Evolutionary conservation across 2,329 filamentous ascomycete species (phyloP).

Genomic region (Scedosporium aurantiacum): DNA sequence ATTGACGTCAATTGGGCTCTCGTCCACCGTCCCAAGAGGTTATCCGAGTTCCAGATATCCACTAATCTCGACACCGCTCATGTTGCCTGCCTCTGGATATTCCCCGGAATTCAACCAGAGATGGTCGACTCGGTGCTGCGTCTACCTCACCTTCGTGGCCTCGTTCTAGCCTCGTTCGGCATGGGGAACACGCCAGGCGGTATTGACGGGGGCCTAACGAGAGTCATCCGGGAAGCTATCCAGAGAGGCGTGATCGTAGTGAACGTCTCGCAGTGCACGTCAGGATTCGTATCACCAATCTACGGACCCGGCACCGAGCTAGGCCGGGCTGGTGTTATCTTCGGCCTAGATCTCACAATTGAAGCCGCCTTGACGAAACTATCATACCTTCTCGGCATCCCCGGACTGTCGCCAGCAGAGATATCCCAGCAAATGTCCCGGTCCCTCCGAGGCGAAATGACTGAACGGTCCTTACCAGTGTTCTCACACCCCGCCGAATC

Average conservation of each 20-base stretch:
- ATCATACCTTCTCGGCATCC: conserved; percentile 67
- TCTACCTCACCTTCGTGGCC: conserved; percentile 63
- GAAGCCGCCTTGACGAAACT: conserved; percentile 88
- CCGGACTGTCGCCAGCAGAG: conserved; percentile 50
- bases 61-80: conserved; percentile 74
- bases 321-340: conserved; percentile 74
- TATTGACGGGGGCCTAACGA: conserved; percentile 65
- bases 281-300: conserved; percentile 65
- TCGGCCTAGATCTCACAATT: conserved; percentile 78
- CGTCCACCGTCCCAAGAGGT: conserved; percentile 60
- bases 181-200: conserved; percentile 85
- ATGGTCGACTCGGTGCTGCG: conserved; percentile 80
- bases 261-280: conserved; percentile 82
- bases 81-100: conserved; percentile 80
- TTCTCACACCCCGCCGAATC: conserved; percentile 63
- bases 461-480: conserved; percentile 58
- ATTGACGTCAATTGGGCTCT: conserved; percentile 73
- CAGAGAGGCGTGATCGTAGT: conserved; percentile 74
- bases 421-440: conserved; percentile 61
- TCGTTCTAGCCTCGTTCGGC: conserved; percentile 86
- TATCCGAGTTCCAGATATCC: conserved; percentile 64
- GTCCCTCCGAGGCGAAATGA: conserved; percentile 76
- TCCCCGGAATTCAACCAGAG: conserved; percentile 85
- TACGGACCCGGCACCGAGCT: conserved; percentile 69
- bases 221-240: conserved; percentile 66